Conservation (phyloP, 2,329 filamentous ascomycete species). For the Cadophora malorum region DNA sequence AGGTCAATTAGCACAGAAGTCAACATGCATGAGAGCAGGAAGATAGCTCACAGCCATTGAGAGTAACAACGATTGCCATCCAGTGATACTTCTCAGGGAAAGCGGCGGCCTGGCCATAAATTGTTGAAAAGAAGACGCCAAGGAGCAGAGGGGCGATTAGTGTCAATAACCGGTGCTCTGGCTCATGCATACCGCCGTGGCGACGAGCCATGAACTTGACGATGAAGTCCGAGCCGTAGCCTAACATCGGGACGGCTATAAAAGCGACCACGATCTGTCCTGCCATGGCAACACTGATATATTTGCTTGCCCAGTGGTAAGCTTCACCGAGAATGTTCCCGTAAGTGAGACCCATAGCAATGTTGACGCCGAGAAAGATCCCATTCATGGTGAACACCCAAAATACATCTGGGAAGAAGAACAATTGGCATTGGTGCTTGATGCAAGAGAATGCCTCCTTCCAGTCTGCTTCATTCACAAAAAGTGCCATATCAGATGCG, state of each 20-base stretch:
- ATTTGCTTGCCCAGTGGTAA: slow-evolving; percentile 43
- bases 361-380: slow-evolving; percentile 49
- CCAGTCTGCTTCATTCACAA: slow-evolving; percentile 16
- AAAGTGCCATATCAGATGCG: slow-evolving; percentile 6
- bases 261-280: slow-evolving; percentile 37
- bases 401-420: slow-evolving; percentile 51
- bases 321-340: slow-evolving; percentile 43
- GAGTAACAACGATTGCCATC: slow-evolving; percentile 26
- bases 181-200: slow-evolving; percentile 47
- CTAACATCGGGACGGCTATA: slow-evolving; percentile 33
- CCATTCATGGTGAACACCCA: slow-evolving; percentile 51
- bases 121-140: slow-evolving; percentile 41
- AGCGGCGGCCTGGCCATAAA: slow-evolving; percentile 46
- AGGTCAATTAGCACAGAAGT: slow-evolving; percentile 47
- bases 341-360: slow-evolving; percentile 53
- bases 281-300: slow-evolving; percentile 39
- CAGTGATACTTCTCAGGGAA: slow-evolving; percentile 37
- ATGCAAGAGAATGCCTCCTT: slow-evolving; percentile 12
- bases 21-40: background rate
- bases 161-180: slow-evolving; percentile 41
- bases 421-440: slow-evolving; percentile 43
- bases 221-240: slow-evolving; percentile 45
- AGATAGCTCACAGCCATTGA: slow-evolving; percentile 3
- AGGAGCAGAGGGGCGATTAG: slow-evolving; percentile 46
- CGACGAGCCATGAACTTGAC: slow-evolving; percentile 46